Evolutionary conservation across 2,329 filamentous ascomycete species (phyloP), one percentile per base, ranked within the genome.

Genomic region (Anisogramma anomala): DNA sequence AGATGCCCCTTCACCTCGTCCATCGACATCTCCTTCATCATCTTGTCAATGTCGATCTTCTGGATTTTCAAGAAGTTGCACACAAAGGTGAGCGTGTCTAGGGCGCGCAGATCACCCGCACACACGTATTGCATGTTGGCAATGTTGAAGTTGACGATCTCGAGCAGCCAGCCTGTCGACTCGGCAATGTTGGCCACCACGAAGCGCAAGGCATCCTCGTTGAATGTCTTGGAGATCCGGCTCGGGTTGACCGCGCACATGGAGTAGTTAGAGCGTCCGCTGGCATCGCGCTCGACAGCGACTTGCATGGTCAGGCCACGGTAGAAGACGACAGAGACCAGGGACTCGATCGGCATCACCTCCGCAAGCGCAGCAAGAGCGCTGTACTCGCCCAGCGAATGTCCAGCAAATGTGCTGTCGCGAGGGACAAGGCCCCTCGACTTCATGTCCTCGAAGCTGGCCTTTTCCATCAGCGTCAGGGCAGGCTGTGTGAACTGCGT

Each of bases 171-270:
- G 46, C 81, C 82, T 5, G 91, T 96, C 61, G 86, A 82, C 61
- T 95, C 88, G 0, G 88, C 73, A 54, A 98, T 91, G 67, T 86
- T 94, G 71, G 86, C 85, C 18, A 96, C 89, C 27, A 98, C 87
- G 58, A 94, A 98, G 59, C 94, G 88, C 50, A 98, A 73, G 31
- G 91, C 91, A 61, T 91, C 84, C 66, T 98, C 91, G 66, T 93
- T 95, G 74, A 98, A 98, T 1, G 87, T 95, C 75, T 94, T 94
- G 57, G 85, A 93, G 62, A 98, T 95, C 50, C 91, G 82, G 70
- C 87, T 94, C 26, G 91, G 91, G 69, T 98, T 98, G 64, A 98
- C 89, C 43, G 91, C 91, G 62, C 89, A 95, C 91, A 98, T 98
- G 48, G 84, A 88, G 72, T 98, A 98, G 72, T 96, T 96, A 53